A percentile compares a stretch with the other conserved stretches of the same genome.
Evolutionary conservation across 2,329 filamentous ascomycete genomes (phyloP).

Genomic region (Monosporascus sp.): DNA sequence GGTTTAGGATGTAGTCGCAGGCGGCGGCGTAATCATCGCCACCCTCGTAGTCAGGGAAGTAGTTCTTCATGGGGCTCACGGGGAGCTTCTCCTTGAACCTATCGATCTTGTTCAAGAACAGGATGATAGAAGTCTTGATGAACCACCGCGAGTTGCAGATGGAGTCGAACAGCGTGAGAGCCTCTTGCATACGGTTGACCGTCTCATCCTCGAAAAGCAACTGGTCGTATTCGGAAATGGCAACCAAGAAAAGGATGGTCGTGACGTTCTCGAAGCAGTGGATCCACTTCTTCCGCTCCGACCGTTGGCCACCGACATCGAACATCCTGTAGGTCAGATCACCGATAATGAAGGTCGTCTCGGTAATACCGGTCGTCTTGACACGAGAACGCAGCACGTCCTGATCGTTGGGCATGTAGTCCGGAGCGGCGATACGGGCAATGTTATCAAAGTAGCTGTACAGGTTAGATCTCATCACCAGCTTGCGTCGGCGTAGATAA

Average conservation of each 20-base stretch:
- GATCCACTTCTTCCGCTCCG: slow-evolving; percentile 98
- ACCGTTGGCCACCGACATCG: slow-evolving; percentile 91
- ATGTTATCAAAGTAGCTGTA: slow-evolving; percentile 92
- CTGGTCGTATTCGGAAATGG: slow-evolving; percentile 96
- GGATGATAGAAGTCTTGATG: slow-evolving; percentile 81
- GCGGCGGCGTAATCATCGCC: slow-evolving; percentile 93
- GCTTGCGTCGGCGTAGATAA: not conserved
- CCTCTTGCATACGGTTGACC: slow-evolving; percentile 91
- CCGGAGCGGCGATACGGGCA: slow-evolving; percentile 80
- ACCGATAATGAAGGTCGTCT: slow-evolving; percentile 93
- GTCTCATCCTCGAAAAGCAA: slow-evolving; percentile 94
- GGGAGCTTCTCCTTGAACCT: slow-evolving; percentile 82
- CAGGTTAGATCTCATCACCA: slow-evolving; percentile 26
- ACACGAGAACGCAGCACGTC: slow-evolving; percentile 93
- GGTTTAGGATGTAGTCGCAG: slow-evolving; percentile 98
- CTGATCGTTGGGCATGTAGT: slow-evolving; percentile 93
- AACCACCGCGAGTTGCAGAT: slow-evolving; percentile 89
- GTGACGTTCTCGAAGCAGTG: slow-evolving; percentile 98
- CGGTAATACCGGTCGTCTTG: slow-evolving; percentile 95
- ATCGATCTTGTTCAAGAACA: slow-evolving; percentile 87
- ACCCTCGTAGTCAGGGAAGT: slow-evolving; percentile 88
- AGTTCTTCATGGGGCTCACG: slow-evolving; percentile 79
- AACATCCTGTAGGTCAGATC: slow-evolving; percentile 97
- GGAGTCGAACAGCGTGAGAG: slow-evolving; percentile 79
- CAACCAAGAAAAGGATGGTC: slow-evolving; percentile 92